Evolutionary conservation across 768 basidiomycete species (phyloP).

Genomic region (Suillus variegatus): DNA sequence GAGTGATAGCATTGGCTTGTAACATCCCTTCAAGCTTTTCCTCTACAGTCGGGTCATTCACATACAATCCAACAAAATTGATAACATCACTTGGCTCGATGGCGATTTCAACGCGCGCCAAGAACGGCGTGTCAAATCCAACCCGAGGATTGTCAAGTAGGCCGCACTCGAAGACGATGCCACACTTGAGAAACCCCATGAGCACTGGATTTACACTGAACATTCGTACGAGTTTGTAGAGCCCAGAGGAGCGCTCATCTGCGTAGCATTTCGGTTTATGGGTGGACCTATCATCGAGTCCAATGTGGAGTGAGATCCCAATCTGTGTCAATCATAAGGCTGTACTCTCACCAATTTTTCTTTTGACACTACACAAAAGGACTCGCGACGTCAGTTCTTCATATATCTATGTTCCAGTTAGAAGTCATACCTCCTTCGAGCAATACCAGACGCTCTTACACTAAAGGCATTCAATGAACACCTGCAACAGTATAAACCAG

Average conservation of each 20-base stretch:
- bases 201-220: slow-evolving; percentile 11
- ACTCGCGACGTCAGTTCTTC: neutral
- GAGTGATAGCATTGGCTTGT: slow-evolving; percentile 9
- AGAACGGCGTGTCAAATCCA: slow-evolving; percentile 17
- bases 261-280: slow-evolving; percentile 15
- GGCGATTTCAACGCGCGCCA: slow-evolving; percentile 15
- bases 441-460: slow-evolving; percentile 24
- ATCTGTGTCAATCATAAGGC: neutral
- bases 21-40: slow-evolving; percentile 17
- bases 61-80: slow-evolving; percentile 10
- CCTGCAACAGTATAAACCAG: neutral
- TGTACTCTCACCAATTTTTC: slow-evolving; percentile 15
- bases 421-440: slow-evolving; percentile 12
- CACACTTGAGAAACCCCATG: slow-evolving; percentile 8
- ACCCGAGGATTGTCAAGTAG: slow-evolving; percentile 12
- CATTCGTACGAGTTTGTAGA: slow-evolving; percentile 15
- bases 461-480: neutral
- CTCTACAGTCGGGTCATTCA: slow-evolving; percentile 6
- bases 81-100: slow-evolving; percentile 14
- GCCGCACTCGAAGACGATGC: slow-evolving; percentile 15
- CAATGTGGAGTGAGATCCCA: neutral
- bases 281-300: slow-evolving; percentile 10
- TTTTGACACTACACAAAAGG: slow-evolving; percentile 13
- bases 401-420: too few species aligned
- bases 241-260: slow-evolving; percentile 16